Percentiles rank a stretch among this genome's conserved stretches.
Evolutionary conservation across 2,329 filamentous ascomycete species (phyloP).

Genomic region (Chaetomium globosum): DNA sequence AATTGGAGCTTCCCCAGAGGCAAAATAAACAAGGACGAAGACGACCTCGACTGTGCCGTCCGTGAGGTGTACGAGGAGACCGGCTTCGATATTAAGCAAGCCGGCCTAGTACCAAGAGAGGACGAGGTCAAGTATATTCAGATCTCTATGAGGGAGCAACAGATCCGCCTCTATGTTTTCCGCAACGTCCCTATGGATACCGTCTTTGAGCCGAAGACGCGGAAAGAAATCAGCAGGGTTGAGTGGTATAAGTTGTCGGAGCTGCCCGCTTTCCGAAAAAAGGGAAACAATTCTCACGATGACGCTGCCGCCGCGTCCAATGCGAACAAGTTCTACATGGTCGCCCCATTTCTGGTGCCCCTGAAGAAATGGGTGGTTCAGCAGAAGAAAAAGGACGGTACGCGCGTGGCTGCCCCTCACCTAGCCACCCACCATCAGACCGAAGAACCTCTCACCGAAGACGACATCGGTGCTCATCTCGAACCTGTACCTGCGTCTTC

Average conservation of each 20-base stretch:
- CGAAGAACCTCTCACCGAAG: constrained; percentile 64
- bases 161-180: constrained; percentile 91
- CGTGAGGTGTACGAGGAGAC: constrained; percentile 97
- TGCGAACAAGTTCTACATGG: constrained; percentile 95
- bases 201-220: constrained; percentile 82
- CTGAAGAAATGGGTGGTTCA: constrained; percentile 89
- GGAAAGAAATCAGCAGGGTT: constrained; percentile 98
- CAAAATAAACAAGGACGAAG: constrained; percentile 97
- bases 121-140: constrained; percentile 81
- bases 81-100: constrained; percentile 76
- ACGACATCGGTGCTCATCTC: constrained; percentile 56
- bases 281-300: constrained; percentile 60
- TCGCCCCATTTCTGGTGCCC: constrained; percentile 84
- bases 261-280: constrained; percentile 79
- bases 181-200: constrained; percentile 85
- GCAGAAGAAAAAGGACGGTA: constrained; percentile 73
- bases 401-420: constrained; percentile 46
- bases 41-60: constrained; percentile 89
- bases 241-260: constrained; percentile 91
- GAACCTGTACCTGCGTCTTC: constrained; percentile 40
- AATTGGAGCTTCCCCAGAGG: constrained; percentile 96
- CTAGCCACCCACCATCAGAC: constrained; percentile 49
- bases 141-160: constrained; percentile 87
- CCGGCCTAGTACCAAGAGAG: constrained; percentile 73
- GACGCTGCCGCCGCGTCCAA: constrained; percentile 60